Evolutionary conservation across 768 basidiomycete genomes (phyloP).

Genomic region (Calocybe cyanea): DNA sequence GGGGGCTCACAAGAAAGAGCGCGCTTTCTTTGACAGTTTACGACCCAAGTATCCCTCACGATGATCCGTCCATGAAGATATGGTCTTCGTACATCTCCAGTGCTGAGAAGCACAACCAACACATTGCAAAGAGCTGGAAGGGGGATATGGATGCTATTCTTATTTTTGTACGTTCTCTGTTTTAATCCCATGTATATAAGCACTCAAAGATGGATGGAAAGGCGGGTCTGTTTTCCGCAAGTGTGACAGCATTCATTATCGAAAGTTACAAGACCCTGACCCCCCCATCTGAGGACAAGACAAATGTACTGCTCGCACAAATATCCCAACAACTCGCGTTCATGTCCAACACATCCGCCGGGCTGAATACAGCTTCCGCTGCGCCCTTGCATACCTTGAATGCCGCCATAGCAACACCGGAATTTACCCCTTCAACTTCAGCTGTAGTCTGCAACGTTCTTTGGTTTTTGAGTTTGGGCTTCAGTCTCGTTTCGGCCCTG

Average conservation of each 20-base stretch:
- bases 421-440: slow-evolving; percentile 24
- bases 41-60: slow-evolving; percentile 13
- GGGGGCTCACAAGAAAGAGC: too few species aligned
- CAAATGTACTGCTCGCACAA: slow-evolving; percentile 25
- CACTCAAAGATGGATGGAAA: slow-evolving; percentile 10
- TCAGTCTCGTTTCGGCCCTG: slow-evolving; percentile 38
- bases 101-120: slow-evolving; percentile 29
- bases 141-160: slow-evolving; percentile 38
- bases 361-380: not conserved
- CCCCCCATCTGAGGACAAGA: slow-evolving; percentile 24
- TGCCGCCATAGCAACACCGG: not conserved
- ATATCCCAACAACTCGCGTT: slow-evolving; percentile 27
- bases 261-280: slow-evolving; percentile 32
- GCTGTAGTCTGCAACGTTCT: slow-evolving; percentile 35
- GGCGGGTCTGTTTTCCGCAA: slow-evolving; percentile 39
- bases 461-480: slow-evolving; percentile 44
- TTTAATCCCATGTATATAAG: not conserved
- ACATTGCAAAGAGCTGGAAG: slow-evolving; percentile 33
- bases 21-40: too few species aligned
- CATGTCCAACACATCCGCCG: slow-evolving; percentile 15
- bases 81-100: slow-evolving; percentile 35
- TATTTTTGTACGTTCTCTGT: slow-evolving; percentile 28
- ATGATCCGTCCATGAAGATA: slow-evolving; percentile 33
- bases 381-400: not conserved
- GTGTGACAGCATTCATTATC: slow-evolving; percentile 36